These are phyloP conservation scores for Aureobasidium sp. DNA, from an alignment of 2,329 filamentous ascomycete species.

Conservation along the genomic window DNA sequence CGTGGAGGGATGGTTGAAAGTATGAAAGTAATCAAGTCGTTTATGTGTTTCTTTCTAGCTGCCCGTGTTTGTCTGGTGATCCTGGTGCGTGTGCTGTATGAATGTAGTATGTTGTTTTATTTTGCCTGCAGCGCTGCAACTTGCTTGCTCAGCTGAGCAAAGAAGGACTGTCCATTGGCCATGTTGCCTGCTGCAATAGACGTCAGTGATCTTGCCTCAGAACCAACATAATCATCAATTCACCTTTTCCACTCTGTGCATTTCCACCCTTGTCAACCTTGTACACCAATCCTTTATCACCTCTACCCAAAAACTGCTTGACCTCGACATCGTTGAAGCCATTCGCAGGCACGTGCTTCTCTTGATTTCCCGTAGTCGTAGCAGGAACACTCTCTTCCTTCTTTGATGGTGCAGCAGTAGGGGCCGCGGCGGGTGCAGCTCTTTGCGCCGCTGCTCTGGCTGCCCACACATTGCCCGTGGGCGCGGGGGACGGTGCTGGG, in stretches of 20 bases:
- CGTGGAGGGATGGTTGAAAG: conserved; percentile 25
- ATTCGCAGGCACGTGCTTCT: conserved; percentile 25
- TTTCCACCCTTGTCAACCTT: conserved; percentile 20
- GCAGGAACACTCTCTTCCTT: not conserved
- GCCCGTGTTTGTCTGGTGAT: not conserved
- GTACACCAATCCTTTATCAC: conserved; percentile 25
- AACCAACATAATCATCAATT: conserved; percentile 3
- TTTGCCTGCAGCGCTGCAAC: conserved; percentile 31
- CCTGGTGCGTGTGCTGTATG: not conserved
- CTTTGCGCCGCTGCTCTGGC: not conserved
- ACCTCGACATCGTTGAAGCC: conserved; percentile 41
- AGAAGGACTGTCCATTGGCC: conserved; percentile 40
- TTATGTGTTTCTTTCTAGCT: not conserved
- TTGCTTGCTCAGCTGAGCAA: conserved; percentile 41
- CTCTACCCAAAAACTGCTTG: conserved; percentile 36
- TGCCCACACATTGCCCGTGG: conserved; percentile 15
- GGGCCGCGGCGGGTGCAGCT: not conserved
- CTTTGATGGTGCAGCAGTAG: not conserved
- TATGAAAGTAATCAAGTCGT: not conserved
- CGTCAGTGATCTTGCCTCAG: not conserved
- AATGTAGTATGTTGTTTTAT: too few relatives aligned
- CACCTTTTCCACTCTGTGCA: conserved; percentile 36
- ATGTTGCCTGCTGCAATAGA: conserved; percentile 30
- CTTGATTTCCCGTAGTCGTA: conserved; percentile 16
- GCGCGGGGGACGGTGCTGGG: not conserved